These are phyloP conservation scores for Colletotrichum somersetense DNA, from an alignment of 2,329 filamentous ascomycete genomes.

Conservation along the genomic window DNA sequence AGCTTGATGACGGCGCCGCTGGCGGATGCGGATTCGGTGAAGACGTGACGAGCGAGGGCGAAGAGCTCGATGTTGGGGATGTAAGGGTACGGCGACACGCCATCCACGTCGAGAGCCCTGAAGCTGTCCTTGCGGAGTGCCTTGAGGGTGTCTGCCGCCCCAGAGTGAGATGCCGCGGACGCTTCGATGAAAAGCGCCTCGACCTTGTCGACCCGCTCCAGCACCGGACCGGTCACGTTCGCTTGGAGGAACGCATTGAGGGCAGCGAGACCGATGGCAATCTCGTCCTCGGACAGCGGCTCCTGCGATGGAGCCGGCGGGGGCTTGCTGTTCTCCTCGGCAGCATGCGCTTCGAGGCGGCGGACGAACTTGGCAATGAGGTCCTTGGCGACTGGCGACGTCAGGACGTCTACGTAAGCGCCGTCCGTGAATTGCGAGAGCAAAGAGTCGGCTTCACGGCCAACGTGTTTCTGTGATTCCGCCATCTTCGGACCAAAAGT, in stretches of 20 bases:
- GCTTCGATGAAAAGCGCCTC: conserved; percentile 57
- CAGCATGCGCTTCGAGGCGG: conserved; percentile 18
- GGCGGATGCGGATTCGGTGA: conserved; percentile 50
- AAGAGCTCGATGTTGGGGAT: conserved; percentile 89
- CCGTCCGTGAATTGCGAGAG: conserved; percentile 15
- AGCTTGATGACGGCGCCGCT: conserved; percentile 46
- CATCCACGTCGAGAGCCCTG: conserved; percentile 78
- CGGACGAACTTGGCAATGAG: conserved; percentile 23
- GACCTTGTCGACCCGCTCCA: conserved; percentile 57
- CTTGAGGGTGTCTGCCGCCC: conserved; percentile 14
- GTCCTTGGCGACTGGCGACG: conserved; percentile 8
- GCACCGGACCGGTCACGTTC: conserved; percentile 87
- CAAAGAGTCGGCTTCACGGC: background rate
- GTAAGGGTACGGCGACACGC: conserved; percentile 86
- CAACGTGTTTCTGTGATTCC: background rate
- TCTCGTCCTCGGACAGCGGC: conserved; percentile 31
- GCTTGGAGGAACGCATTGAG: conserved; percentile 86
- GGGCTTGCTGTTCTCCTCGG: background rate
- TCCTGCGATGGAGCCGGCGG: background rate
- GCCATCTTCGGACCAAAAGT: conserved; percentile 6
- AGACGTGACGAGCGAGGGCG: conserved; percentile 73
- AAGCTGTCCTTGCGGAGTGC: conserved; percentile 59
- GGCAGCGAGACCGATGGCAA: conserved; percentile 74
- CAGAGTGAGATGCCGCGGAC: conserved; percentile 38
- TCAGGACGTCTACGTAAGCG: conserved; percentile 36